Percentiles rank a stretch among this genome's conserved stretches.
These are phyloP conservation scores for Andrographis paniculata DNA, from an alignment of 305 asterid species.

Conservation along the genomic window DNA sequence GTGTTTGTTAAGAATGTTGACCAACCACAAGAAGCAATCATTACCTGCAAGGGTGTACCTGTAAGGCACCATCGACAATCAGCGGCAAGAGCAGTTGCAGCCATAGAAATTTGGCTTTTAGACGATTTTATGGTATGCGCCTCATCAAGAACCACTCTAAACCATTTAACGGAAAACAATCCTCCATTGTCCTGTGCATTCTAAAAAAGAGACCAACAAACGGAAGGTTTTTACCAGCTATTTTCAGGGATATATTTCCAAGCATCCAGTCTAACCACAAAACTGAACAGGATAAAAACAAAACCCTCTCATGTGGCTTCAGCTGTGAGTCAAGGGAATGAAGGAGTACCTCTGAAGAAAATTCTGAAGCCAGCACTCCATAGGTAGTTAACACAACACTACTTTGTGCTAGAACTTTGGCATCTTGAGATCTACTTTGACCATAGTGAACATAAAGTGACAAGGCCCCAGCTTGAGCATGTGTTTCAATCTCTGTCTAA, in stretches of 20 bases:
- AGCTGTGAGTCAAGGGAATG: slow-evolving; percentile 11
- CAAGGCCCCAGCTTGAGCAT: slow-evolving; percentile 67
- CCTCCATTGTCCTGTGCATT: slow-evolving; percentile 72
- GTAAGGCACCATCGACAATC: slow-evolving; percentile 98
- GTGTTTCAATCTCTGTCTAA: slow-evolving; percentile 93
- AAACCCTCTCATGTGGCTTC: slow-evolving; percentile 18
- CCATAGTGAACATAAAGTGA: slow-evolving; percentile 90
- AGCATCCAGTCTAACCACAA: neutral
- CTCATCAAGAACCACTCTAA: slow-evolving; percentile 93
- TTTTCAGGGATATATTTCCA: neutral
- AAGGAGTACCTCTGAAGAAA: slow-evolving; percentile 62
- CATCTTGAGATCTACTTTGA: slow-evolving; percentile 82
- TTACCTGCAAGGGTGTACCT: slow-evolving; percentile 98
- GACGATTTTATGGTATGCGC: slow-evolving; percentile 97
- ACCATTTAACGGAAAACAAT: slow-evolving; percentile 78
- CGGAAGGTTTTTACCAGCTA: slow-evolving; percentile 3
- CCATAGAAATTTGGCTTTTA: slow-evolving; percentile 88
- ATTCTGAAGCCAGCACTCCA: slow-evolving; percentile 92
- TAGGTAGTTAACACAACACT: slow-evolving; percentile 89
- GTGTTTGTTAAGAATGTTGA: slow-evolving; percentile 7
- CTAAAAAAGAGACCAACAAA: slow-evolving; percentile 29
- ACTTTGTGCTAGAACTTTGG: slow-evolving; percentile 63
- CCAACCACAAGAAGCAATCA: slow-evolving; percentile 14
- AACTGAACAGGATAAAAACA: slow-evolving; percentile 7
- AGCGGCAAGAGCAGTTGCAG: slow-evolving; percentile 84